Evolutionary conservation across 257 asterid genomes (phyloP).

Genomic region (Solanum habrochaites): DNA sequence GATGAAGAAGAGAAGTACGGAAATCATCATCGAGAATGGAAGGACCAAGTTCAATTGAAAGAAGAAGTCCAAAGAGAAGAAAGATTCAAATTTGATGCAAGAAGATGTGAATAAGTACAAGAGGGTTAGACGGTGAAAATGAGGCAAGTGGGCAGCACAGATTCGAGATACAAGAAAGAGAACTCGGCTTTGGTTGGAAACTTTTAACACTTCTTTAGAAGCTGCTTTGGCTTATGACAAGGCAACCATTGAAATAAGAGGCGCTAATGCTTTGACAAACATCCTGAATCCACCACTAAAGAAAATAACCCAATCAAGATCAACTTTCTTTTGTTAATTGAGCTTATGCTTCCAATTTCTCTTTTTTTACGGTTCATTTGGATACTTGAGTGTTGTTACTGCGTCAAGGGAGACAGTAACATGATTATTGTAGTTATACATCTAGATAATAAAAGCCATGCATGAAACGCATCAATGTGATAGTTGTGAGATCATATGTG

Average conservation of each 20-base stretch:
- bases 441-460: background rate
- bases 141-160: background rate
- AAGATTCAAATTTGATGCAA: background rate
- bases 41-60: background rate
- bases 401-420: background rate
- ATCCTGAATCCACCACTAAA: background rate
- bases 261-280: background rate
- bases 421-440: background rate
- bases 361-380: too few species aligned
- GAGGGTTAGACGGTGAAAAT: background rate
- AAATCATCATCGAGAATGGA: background rate
- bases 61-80: background rate
- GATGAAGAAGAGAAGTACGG: background rate
- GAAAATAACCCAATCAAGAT: too few species aligned
- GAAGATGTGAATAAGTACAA: background rate
- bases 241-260: background rate
- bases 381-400: background rate
- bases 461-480: too few species aligned
- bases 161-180: background rate
- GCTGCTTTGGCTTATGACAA: background rate
- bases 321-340: too few species aligned
- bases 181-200: background rate
- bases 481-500: too few species aligned
- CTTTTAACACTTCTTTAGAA: background rate
- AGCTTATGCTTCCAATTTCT: background rate